Percentiles rank a stretch among this genome's conserved stretches.
phyloP scores from a whole-genome alignment of 257 asterid species.

The Phtheirospermum japonicum region DNA sequence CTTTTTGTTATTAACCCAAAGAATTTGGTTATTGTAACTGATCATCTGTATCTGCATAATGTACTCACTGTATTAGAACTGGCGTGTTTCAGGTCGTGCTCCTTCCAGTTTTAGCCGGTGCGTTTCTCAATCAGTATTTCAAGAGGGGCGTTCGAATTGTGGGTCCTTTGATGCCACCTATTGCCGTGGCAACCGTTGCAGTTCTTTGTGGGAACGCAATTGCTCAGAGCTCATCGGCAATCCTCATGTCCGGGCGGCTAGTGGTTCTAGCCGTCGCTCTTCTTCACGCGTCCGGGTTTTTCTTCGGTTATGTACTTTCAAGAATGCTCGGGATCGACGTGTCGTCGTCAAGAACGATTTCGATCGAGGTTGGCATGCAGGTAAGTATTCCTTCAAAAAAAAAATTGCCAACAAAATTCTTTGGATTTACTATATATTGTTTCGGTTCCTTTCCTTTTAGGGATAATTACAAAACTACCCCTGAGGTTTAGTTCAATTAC shows the following conservation, averaged over 20 bases:
- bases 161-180: constrained; percentile 79
- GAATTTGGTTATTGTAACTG: too few species aligned
- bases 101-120: constrained; percentile 83
- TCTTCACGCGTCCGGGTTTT: constrained; percentile 77
- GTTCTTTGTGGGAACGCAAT: constrained; percentile 88
- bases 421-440: too few species aligned
- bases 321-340: constrained; percentile 68
- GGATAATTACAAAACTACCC: neutral
- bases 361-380: constrained; percentile 98
- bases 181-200: constrained; percentile 88
- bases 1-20: too few species aligned
- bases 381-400: constrained; percentile 35
- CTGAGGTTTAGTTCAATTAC: neutral
- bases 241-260: constrained; percentile 72
- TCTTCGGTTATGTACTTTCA: constrained; percentile 69
- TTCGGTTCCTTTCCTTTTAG: neutral
- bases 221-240: constrained; percentile 85
- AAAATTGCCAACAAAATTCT: neutral
- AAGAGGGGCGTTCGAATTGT: constrained; percentile 57
- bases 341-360: constrained; percentile 78
- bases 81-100: constrained; percentile 93
- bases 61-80: too few species aligned
- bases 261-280: constrained; percentile 65
- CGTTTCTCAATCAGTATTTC: constrained; percentile 83
- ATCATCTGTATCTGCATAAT: too few species aligned